A percentile compares a stretch with the other conserved stretches of the same genome.
phyloP scores from a whole-genome alignment of 257 asterid species.

The Salvia hispanica region DNA sequence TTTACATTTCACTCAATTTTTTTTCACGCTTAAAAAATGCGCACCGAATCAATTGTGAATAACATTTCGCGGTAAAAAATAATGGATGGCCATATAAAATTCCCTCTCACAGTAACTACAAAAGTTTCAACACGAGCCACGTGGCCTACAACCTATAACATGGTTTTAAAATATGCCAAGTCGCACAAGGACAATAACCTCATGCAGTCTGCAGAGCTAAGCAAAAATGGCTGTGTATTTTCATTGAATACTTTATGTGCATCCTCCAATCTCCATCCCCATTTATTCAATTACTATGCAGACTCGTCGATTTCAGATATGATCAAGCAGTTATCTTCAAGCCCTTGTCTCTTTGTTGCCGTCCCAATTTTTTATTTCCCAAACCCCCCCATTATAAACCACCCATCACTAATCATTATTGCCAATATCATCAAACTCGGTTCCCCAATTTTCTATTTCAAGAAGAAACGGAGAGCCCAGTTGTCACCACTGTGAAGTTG shows the following conservation, averaged over 20 bases:
- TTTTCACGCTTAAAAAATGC: too few relatives aligned
- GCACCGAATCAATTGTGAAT: too few relatives aligned
- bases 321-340: conserved; percentile 38
- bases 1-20: too few relatives aligned
- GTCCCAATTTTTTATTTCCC: conserved; percentile 38
- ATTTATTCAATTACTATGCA: conserved; percentile 29
- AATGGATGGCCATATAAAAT: too few relatives aligned
- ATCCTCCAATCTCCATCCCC: conserved; percentile 21
- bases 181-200: conserved; percentile 24
- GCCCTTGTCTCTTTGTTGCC: conserved; percentile 46
- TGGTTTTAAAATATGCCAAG: conserved; percentile 7
- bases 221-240: conserved; percentile 36
- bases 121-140: conserved; percentile 3
- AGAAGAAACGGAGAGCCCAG: neutral
- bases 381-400: conserved; percentile 35
- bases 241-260: conserved; percentile 36
- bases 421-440: neutral
- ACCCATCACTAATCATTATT: conserved; percentile 29
- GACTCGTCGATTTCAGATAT: conserved; percentile 45
- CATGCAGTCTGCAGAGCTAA: conserved; percentile 15
- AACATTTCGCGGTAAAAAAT: too few relatives aligned
- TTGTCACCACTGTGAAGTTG: conserved; percentile 5
- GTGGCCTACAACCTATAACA: conserved; percentile 20
- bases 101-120: neutral
- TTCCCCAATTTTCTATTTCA: conserved; percentile 2